These are phyloP conservation scores for Solanum chmielewskii DNA, from an alignment of 257 asterid genomes.

Conservation along the genomic window DNA sequence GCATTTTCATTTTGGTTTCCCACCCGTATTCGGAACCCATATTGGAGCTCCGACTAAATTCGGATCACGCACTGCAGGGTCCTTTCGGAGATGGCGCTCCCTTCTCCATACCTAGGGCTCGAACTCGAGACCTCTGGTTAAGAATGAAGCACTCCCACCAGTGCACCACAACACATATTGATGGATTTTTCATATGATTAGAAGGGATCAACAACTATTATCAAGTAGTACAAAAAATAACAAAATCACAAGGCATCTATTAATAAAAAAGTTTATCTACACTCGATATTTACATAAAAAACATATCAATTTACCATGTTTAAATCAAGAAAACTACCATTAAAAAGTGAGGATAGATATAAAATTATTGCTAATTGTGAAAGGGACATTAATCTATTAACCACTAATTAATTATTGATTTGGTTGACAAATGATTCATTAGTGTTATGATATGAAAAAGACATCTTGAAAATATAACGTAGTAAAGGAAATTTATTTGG, in stretches of 20 bases:
- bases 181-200: not conserved
- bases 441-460: not conserved
- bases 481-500: not conserved
- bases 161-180: no score
- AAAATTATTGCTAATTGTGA: not conserved
- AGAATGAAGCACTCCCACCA: no score
- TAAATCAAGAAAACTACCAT: not conserved
- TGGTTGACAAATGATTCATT: not conserved
- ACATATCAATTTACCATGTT: not conserved
- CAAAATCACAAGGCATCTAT: not conserved
- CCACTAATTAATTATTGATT: not conserved
- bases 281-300: not conserved
- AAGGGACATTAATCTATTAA: not conserved
- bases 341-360: not conserved
- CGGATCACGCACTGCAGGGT: no score
- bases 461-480: not conserved
- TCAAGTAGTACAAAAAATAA: not conserved
- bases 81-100: no score
- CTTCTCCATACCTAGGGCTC: no score
- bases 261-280: not conserved
- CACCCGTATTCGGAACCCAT: no score
- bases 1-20: not conserved
- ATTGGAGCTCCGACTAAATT: no score
- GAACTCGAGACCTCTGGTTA: no score
- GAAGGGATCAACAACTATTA: not conserved